Conservation (phyloP, 805 yeast genomes). For the Yamadazyma kitorensis region DNA sequence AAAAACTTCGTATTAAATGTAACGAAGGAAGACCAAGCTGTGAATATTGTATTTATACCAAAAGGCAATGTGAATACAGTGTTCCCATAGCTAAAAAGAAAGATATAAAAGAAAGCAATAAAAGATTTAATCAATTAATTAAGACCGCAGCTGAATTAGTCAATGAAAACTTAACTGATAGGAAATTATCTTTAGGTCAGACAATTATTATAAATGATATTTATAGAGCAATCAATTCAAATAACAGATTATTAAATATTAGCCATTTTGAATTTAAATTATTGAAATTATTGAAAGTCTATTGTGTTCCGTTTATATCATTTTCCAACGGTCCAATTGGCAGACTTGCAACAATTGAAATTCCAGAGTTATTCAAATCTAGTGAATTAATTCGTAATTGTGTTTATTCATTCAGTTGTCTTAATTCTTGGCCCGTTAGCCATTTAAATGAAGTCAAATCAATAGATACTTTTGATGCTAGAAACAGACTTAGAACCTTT, state of each 20-base stretch:
- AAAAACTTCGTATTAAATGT: conserved; percentile 8
- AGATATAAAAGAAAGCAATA: no score
- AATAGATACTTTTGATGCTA: no score
- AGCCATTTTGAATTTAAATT: conserved; percentile 5
- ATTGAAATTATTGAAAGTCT: neutral
- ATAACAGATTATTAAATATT: no score
- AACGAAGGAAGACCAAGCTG: conserved; percentile 6
- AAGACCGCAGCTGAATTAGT: no score
- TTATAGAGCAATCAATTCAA: no score
- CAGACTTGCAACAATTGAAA: neutral
- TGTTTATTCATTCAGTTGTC: conserved; percentile 1
- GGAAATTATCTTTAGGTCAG: no score
- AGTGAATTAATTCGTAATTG: conserved; percentile 2
- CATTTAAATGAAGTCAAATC: neutral
- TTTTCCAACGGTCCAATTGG: neutral
- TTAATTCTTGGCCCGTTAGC: conserved; percentile 4
- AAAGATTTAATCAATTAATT: no score
- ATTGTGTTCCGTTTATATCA: neutral
- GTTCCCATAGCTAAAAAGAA: no score
- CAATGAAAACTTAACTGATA: no score
- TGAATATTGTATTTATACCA: conserved; percentile 7
- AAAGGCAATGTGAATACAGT: conserved; percentile 8
- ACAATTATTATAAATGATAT: no score
- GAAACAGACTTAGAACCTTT: no score
- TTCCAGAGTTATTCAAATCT: neutral